Base-by-base conservation (phyloP, 768 basidiomycete species). In the Exidia glandulosa region DNA sequence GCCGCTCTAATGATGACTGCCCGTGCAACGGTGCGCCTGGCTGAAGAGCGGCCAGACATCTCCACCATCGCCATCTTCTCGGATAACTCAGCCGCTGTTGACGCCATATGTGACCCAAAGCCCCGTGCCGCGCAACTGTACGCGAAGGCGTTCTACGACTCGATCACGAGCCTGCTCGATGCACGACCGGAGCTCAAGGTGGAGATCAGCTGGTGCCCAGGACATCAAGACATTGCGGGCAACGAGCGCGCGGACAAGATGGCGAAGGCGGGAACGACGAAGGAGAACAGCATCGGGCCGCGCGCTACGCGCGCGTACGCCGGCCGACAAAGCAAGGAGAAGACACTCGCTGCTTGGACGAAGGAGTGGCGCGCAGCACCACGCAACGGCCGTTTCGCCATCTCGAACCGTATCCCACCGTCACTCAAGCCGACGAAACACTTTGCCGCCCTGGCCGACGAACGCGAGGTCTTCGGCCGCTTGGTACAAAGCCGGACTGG, bases 181-280 rank as follows among this genome's bases (percentile, higher is more conserved):
- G 36, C 36, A 1, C 29, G 64, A 55, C 32, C 55, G 2, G 12
- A 27, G 1, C 25, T 59, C 41, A 59, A 36, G 19, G 47, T 68
- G 30, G 62, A 57, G 23, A 27, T 69, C 6, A 52, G 60, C 29
- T 69, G 68, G 69, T 67, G 63, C 31, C 68, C 68, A n/a, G 63
- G 68, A 10, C 68, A 69, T 50, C 34, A 48, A 14, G 63, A 62
- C 16, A 64, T 68, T 16, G 1, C 2, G 4, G 70, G 67, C 3
- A 70, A 69, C 37, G 66, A 69, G 25, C 14, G 65, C 3, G 71
- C 63, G 1, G 69, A 72, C 37, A 50, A 62, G 32, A 63, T 70
- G 0, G 71, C 71, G 5, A 72, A 71, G 57, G 19, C 19, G 7
- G 47, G 9, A 7, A 27, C 47, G 9, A 6, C 9, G n/a, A 48